A percentile compares a stretch with the other conserved stretches of the same genome.
Conservation (phyloP, 192 early-diverging fungal species). For the Anaeromyces robustus region DNA sequence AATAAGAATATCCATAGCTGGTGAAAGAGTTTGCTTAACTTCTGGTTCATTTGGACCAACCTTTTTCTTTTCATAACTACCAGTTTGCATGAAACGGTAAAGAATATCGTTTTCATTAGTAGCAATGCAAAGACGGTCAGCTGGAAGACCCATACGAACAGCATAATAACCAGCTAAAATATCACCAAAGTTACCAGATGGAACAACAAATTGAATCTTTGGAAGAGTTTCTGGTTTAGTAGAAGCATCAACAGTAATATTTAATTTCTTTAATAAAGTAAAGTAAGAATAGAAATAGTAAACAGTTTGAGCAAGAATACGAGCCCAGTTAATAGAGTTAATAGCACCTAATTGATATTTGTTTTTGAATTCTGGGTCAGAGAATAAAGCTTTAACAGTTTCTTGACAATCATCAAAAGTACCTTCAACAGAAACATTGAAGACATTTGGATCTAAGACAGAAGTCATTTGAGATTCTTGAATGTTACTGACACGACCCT, state of each 20-base stretch:
- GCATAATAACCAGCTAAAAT: constrained; percentile 85
- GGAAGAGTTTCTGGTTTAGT: constrained; percentile 7
- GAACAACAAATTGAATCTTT: constrained; percentile 45
- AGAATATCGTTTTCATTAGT: constrained; percentile 98
- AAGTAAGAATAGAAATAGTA: constrained; percentile 96
- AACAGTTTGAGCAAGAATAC: constrained; percentile 85
- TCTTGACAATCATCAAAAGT: constrained; percentile 97
- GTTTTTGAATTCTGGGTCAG: constrained; percentile 52
- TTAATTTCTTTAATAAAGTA: constrained; percentile 4
- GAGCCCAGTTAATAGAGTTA: constrained; percentile 99
- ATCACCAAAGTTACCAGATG: constrained; percentile 97
- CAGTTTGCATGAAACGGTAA: constrained; percentile 78
- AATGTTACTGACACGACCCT: constrained; percentile 76
- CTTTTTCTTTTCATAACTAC: constrained; percentile 60
- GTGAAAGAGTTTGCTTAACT: constrained; percentile 59
- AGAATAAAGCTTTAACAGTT: constrained; percentile 82
- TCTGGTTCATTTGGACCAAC: constrained; percentile 15
- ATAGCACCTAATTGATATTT: constrained; percentile 76
- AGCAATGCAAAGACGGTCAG: constrained; percentile 64
- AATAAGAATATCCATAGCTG: constrained; percentile 96
- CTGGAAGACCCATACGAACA: constrained; percentile 77
- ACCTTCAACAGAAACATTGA: constrained; percentile 81
- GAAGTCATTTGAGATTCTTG: constrained; percentile 99
- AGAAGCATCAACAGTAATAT: background rate
- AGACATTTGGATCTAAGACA: constrained; percentile 82